A percentile compares a stretch with the other conserved stretches of the same genome.
Evolutionary conservation across 345 rosid genomes (phyloP).

Genomic region (Conringia planisiliqua): DNA sequence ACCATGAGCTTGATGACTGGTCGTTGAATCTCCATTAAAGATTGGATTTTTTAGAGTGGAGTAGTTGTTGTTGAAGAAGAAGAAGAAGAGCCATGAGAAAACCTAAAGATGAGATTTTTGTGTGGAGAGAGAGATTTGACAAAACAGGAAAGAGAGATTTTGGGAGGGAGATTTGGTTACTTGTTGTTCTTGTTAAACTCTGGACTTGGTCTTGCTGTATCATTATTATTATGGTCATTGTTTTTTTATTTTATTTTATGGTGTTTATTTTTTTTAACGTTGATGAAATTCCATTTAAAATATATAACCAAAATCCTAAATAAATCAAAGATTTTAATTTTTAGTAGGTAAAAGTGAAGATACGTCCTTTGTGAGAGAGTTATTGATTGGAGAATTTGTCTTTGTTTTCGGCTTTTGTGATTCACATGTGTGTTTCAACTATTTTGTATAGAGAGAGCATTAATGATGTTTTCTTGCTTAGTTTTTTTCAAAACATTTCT

Average conservation of each 20-base stretch:
- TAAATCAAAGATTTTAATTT: not conserved
- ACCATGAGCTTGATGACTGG: slow-evolving; percentile 44
- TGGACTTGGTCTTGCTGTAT: slow-evolving; percentile 27
- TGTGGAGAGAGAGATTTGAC: slow-evolving; percentile 12
- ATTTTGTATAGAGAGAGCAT: not conserved
- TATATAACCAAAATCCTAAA: no score
- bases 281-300: no score
- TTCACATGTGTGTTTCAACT: slow-evolving; percentile 26
- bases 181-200: slow-evolving; percentile 2
- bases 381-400: slow-evolving; percentile 19
- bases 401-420: slow-evolving; percentile 14
- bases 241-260: not conserved
- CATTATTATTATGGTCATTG: not conserved
- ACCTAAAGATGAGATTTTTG: slow-evolving; percentile 30
- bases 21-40: slow-evolving; percentile 50
- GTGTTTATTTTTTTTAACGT: no score
- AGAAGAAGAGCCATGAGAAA: slow-evolving; percentile 23
- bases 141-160: slow-evolving; percentile 26
- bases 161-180: slow-evolving; percentile 33
- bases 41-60: not conserved
- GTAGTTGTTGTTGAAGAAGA: slow-evolving; percentile 11
- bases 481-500: not conserved
- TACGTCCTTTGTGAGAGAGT: slow-evolving; percentile 28
- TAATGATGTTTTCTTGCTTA: not conserved
- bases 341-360: slow-evolving; percentile 21